Evolutionary conservation across 257 asterid genomes (phyloP), one percentile per base, ranked within the genome.

Genomic region (Solanum neorickii): DNA sequence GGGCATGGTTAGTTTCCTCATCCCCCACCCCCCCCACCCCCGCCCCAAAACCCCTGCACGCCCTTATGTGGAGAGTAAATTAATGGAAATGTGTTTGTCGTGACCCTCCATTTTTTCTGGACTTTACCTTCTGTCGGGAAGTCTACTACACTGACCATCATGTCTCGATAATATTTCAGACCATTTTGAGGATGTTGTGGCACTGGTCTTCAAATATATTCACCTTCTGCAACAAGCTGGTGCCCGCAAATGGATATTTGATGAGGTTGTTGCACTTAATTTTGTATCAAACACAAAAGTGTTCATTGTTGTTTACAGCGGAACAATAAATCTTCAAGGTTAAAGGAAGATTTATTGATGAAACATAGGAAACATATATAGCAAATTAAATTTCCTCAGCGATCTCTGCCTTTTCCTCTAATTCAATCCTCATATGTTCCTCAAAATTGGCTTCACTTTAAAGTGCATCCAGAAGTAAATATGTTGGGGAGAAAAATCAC

Each of bases 111-210:
- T n/a, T 85, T 60, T 69, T 44, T 76, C 60, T 76, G 60, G 62
- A 77, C 46, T 44, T 77, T 27, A 42, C 29, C 39, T 44, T 69
- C 49, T 46, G 3, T 70, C 2, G 10, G 83, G 49, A 86, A 70
- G 83, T 7, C 23, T 73, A 47, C 46, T 70, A 47, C 29, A 13
- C 39, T 85, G 86, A 75, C 74, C 39, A 52, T 83, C 83, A 9
- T 56, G 69, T 74, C 86, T 49, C 33, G 80, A 85, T 82, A 88
- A 87, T 39, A 89, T 91, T 88, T 88, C 94, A 97, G 99, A 94
- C 88, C 99, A 97, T 88, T 93, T 94, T 90, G 98, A 94, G 94
- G 98, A 97, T 85, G 93, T 94, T 87, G 99, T 93, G 87, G 98
- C 94, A n/a, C 90, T 97, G 77, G 88, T 95, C 60, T 93, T 95